Evolutionary conservation across 208 protist species (phyloP).

Genomic region (Trypanosoma theileri): DNA sequence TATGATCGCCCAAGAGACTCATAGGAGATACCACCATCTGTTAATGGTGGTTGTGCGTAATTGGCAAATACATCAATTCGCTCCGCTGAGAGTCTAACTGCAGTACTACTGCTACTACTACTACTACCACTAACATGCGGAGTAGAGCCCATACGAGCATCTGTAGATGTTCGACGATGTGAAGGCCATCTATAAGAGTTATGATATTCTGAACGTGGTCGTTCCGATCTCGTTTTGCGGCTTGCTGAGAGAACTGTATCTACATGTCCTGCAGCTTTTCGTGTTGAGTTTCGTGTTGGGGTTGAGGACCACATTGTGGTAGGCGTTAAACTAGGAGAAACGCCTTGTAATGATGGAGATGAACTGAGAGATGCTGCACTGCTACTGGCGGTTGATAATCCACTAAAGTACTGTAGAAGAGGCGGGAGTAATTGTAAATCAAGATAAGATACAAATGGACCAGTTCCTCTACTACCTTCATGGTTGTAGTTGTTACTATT

Average conservation of each 20-base stretch:
- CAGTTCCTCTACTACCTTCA: not conserved
- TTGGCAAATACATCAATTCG: conserved; percentile 61
- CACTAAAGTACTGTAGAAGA: conserved; percentile 37
- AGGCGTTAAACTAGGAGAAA: not conserved
- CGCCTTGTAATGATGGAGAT: not conserved
- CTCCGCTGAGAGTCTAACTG: conserved; percentile 6
- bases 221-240: not conserved
- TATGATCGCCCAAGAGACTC: conserved; percentile 42
- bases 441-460: not conserved
- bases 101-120: not conserved
- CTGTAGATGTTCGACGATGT: not conserved
- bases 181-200: not conserved
- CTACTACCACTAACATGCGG: not conserved
- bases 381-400: conserved; percentile 6
- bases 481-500: too few species aligned
- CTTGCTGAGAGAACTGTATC: conserved; percentile 6
- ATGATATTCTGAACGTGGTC: not conserved
- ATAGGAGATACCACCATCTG: conserved; percentile 34
- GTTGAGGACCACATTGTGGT: not conserved
- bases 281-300: not conserved
- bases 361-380: not conserved
- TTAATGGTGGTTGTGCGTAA: conserved; percentile 50
- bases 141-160: not conserved
- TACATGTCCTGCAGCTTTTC: not conserved
- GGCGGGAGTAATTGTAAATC: conserved; percentile 30